Evolutionary conservation across 1,284 basidiomycete genomes (phyloP).

Genomic region (Cryptococcus hybrid): DNA sequence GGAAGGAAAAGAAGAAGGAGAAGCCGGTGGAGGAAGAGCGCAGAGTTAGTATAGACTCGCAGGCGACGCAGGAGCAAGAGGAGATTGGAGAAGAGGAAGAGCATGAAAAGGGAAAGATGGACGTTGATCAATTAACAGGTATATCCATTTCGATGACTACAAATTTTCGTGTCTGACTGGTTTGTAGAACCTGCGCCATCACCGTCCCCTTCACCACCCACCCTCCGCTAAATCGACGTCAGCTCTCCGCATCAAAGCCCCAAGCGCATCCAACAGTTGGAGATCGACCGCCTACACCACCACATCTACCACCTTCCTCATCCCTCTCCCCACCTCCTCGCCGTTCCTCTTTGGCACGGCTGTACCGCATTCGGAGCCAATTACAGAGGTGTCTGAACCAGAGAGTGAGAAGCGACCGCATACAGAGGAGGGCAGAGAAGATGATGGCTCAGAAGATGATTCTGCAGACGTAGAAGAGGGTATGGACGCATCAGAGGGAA

Average conservation of each 20-base stretch:
- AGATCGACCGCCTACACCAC: neutral
- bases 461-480: neutral
- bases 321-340: too few relatives aligned
- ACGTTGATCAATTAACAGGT: neutral
- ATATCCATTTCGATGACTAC: neutral
- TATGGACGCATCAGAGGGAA: neutral
- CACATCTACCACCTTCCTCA: neutral
- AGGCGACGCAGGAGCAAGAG: neutral
- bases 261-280: neutral
- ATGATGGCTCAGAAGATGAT: neutral
- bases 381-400: too few relatives aligned
- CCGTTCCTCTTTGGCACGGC: too few relatives aligned
- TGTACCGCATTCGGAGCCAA: too few relatives aligned
- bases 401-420: neutral
- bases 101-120: constrained; percentile 6
- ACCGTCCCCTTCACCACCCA: neutral
- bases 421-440: neutral
- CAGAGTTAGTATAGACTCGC: constrained; percentile 16
- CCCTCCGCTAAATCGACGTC: neutral
- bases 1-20: constrained; percentile 8
- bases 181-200: neutral
- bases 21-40: constrained; percentile 7
- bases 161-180: neutral
- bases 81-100: constrained; percentile 4
- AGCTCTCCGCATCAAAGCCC: neutral